Conservation (phyloP, 176 grass and related monocot genomes). For the Elaeis guineensis region DNA sequence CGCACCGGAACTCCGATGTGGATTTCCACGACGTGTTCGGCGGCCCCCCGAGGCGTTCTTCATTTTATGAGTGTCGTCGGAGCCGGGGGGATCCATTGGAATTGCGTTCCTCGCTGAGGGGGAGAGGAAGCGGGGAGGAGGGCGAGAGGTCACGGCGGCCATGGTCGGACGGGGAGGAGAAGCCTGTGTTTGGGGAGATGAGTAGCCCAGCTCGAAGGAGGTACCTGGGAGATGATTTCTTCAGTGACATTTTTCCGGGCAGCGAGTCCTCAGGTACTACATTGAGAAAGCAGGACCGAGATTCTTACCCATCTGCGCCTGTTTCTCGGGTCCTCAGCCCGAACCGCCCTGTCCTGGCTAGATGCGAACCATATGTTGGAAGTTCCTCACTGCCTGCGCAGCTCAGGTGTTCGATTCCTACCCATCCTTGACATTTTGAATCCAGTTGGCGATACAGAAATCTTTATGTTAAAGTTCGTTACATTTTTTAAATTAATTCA, state of each 20-base stretch:
- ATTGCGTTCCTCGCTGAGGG: conserved; percentile 17
- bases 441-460: no score
- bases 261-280: conserved; percentile 40
- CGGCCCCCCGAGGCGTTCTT: conserved; percentile 54
- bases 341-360: conserved; percentile 25
- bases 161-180: conserved; percentile 7
- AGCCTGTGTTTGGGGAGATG: conserved; percentile 67
- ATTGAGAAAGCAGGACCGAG: conserved; percentile 34
- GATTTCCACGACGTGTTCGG: conserved; percentile 89
- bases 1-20: conserved; percentile 23
- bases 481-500: no score
- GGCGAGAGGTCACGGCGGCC: not conserved
- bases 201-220: conserved; percentile 45
- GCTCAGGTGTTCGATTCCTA: conserved; percentile 4
- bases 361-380: conserved; percentile 4
- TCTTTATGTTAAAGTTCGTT: no score
- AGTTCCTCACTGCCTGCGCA: conserved; percentile 29
- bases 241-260: conserved; percentile 69
- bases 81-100: conserved; percentile 36
- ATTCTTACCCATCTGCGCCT: conserved; percentile 47
- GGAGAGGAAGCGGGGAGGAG: conserved; percentile 25
- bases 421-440: no score
- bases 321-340: conserved; percentile 33
- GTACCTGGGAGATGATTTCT: conserved; percentile 69
- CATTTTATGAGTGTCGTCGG: conserved; percentile 35